Conservation (phyloP, 495 filamentous ascomycete genomes). For the Baudoinia panamericana region DNA sequence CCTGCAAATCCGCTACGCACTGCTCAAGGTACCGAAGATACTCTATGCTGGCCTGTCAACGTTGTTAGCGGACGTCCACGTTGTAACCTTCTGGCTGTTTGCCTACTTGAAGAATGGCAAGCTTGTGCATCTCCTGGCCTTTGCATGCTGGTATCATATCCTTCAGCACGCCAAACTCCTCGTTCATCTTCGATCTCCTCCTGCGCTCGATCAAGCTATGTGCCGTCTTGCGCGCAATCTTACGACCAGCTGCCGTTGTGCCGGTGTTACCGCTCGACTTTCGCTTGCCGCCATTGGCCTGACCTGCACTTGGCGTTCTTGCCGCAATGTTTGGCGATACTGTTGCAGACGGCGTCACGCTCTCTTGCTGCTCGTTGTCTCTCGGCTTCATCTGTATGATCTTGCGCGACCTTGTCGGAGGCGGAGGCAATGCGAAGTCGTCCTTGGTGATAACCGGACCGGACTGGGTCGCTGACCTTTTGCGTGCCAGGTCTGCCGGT, state of each 20-base stretch:
- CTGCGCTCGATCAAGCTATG: slow-evolving; percentile 90
- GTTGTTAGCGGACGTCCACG: slow-evolving; percentile 10
- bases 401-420: slow-evolving; percentile 80
- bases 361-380: slow-evolving; percentile 27
- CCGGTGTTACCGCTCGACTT: slow-evolving; percentile 55
- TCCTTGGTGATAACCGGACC: slow-evolving; percentile 30
- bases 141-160: slow-evolving; percentile 88
- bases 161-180: slow-evolving; percentile 89
- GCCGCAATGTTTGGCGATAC: slow-evolving; percentile 13
- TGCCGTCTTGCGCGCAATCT: slow-evolving; percentile 91
- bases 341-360: slow-evolving; percentile 6
- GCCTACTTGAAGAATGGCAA: slow-evolving; percentile 84
- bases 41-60: slow-evolving; percentile 73
- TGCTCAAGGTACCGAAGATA: slow-evolving; percentile 90
- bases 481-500: slow-evolving; percentile 46
- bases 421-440: slow-evolving; percentile 71
- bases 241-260: slow-evolving; percentile 69
- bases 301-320: slow-evolving; percentile 16
- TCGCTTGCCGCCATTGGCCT: slow-evolving; percentile 37
- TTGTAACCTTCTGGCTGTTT: not conserved
- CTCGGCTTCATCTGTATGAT: slow-evolving; percentile 95
- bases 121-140: slow-evolving; percentile 94
- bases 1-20: slow-evolving; percentile 73
- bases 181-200: slow-evolving; percentile 94
- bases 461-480: slow-evolving; percentile 39